Base-by-base conservation (phyloP, 805 yeast species). In the Ogataea parapolymorpha region DNA sequence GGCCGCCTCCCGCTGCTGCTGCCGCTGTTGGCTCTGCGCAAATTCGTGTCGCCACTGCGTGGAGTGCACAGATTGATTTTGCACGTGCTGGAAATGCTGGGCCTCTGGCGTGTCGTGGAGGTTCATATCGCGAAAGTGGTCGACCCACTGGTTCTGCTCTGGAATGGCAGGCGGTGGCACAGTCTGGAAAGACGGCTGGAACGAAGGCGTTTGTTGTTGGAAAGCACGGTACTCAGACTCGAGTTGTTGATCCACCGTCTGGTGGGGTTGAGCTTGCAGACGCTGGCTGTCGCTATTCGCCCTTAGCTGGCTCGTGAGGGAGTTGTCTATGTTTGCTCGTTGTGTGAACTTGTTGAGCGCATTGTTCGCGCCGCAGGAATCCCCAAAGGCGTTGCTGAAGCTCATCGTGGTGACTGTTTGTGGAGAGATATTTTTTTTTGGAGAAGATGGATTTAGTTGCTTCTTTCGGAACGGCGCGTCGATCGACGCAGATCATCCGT, bases 331-430 rank as follows among this genome's bases (percentile, higher is more conserved):
- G 40, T 66, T 68, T 0, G 74, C 46, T 40, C 69, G 73, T 39
- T 65, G 63, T 14, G 67, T 49, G 27, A 73, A 55, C 55, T 67
- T 70, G 46, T 59, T 59, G 26, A 73, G 51, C 11, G 77, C 75
- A 45, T 65, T 72, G 4, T 68, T 57, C 3, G 72, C 73, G 17
- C 75, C 72, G 59, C 79, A 74, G 29, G 58, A 49, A 4, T 62
- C 63, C 13, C 37, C 37, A 16, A 33, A 33, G 6, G 37, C 22
- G 14, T 71, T 62, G 20, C 46, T 52, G 17, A 32, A 38, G 36
- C 41, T 41, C 43, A 40, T 40, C 9, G 22, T 20, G 22, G 9
- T 20, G 22, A 20, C 13, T 31, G 9, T 5, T 27, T n/a, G 22
- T 18, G 28, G 27, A n/a, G n/a, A 32, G 26, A 17, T 12, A 13